Conservation (phyloP, 345 rosid genomes). For the Citrus trifoliata region DNA sequence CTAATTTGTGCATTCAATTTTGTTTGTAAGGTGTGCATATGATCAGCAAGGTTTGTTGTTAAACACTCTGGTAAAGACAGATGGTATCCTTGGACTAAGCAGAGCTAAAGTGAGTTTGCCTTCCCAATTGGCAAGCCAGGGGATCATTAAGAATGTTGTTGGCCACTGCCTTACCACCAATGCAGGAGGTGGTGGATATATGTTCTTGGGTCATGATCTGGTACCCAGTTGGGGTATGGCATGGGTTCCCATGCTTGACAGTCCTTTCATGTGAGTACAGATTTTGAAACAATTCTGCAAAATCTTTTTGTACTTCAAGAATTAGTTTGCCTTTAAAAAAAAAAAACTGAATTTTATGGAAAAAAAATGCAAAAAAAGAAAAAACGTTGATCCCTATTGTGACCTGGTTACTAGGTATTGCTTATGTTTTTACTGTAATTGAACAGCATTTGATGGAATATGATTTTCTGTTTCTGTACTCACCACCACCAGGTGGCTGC, state of each 20-base stretch:
- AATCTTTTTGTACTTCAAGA: background rate
- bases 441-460: background rate
- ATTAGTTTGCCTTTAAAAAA: background rate
- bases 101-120: conserved; percentile 84
- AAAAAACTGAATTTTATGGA: background rate
- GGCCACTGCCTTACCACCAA: conserved; percentile 85
- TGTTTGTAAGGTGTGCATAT: conserved; percentile 73
- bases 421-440: background rate
- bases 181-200: conserved; percentile 62
- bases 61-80: conserved; percentile 67
- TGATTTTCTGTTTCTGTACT: background rate
- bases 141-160: conserved; percentile 72
- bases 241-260: conserved; percentile 79
- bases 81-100: conserved; percentile 89
- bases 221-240: conserved; percentile 69
- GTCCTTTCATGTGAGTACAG: conserved; percentile 54
- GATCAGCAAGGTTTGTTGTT: conserved; percentile 90
- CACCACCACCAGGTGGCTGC: background rate
- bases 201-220: conserved; percentile 86
- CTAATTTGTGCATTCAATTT: conserved; percentile 12
- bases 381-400: background rate
- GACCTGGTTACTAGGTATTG: background rate
- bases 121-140: conserved; percentile 83
- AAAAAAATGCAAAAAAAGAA: background rate
- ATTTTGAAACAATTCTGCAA: conserved; percentile 5